Evolutionary conservation across 2,329 filamentous ascomycete genomes (phyloP).

Genomic region (Xenoacremonium recifei): DNA sequence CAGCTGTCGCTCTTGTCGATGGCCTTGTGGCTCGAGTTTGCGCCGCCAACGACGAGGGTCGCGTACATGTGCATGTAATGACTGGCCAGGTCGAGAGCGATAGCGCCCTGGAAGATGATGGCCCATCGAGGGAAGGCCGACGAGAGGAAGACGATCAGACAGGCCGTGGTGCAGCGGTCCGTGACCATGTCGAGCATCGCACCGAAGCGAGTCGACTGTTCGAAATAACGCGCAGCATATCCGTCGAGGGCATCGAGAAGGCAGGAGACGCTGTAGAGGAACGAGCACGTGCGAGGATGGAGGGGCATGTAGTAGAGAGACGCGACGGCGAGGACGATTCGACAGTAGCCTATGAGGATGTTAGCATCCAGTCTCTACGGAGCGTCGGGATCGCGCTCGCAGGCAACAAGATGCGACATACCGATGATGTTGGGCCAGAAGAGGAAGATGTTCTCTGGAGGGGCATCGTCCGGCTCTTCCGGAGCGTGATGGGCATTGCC

Average conservation of each 20-base stretch:
- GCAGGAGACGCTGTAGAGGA: conserved; percentile 91
- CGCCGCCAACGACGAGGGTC: conserved; percentile 82
- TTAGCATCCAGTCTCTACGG: not conserved
- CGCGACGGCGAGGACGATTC: conserved; percentile 78
- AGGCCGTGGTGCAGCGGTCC: conserved; percentile 94
- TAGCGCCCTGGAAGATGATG: conserved; percentile 90
- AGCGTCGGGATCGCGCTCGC: conserved; percentile 11
- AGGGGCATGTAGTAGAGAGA: conserved; percentile 99
- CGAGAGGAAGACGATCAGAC: conserved; percentile 89
- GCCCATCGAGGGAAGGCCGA: conserved; percentile 94
- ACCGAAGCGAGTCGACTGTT: conserved; percentile 93
- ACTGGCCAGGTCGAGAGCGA: conserved; percentile 88
- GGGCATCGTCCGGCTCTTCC: conserved; percentile 34
- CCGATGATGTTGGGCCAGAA: conserved; percentile 83
- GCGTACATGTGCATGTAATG: conserved; percentile 99
- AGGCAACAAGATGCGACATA: conserved; percentile 37
- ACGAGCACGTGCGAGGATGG: conserved; percentile 90
- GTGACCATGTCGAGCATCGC: conserved; percentile 99
- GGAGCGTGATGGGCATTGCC: conserved; percentile 36
- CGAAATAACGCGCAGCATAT: conserved; percentile 74
- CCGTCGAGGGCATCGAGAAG: conserved; percentile 94
- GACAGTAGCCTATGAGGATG: conserved; percentile 61
- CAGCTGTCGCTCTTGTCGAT: conserved; percentile 85
- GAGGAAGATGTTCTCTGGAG: conserved; percentile 73
- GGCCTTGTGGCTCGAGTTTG: conserved; percentile 84